Base-by-base conservation (phyloP, 495 filamentous ascomycete species). In the Penicillium turbatum region DNA sequence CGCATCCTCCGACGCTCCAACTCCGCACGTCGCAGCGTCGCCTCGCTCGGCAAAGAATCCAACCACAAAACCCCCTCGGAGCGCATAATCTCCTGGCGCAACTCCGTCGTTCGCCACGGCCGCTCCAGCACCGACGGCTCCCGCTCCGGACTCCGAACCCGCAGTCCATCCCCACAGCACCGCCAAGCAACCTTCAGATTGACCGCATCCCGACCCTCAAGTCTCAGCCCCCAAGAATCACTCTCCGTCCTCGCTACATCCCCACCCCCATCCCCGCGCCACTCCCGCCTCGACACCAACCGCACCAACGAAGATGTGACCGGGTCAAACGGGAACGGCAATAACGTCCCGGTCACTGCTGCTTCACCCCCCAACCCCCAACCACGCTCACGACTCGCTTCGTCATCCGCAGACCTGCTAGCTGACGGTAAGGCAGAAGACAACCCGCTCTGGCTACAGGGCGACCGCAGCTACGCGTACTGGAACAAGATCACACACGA, bases 31-130 rank as follows among this genome's bases (percentile, higher is more conserved):
- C 71, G 70, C 45, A 79, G 75, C 59, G 71, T 75, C 36, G 66
- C 69, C 12, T 79, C 74, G 24, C 73, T 56, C 49, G 77, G 64
- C 39, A 75, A 71, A 53, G 73, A 73, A 24, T 75, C 67, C 35
- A 48, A 71, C 57, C 82, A 69, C 59, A 82, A 81, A 56, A 77
- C 85, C 1, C 79, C 82, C 5, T 84, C 86, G 6, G 92, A 97
- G 55, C 80, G 89, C n/a, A 96, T 97, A 51, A 78, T 95, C 34
- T 88, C 83, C 47, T 97, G 92, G 92, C 86, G 92, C 12, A 89
- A 92, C 61, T 89, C 85, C 6, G 72, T 77, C 30, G 79, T 91
- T 50, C 82, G 77, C 21, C 83, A 81, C 48, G 69, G 68, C 47
- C 78, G 71, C 27, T 62, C 71, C 31, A 82, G 77, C 57, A 64